Base-by-base conservation (phyloP, 257 asterid species). In the Nicotiana attenuata region DNA sequence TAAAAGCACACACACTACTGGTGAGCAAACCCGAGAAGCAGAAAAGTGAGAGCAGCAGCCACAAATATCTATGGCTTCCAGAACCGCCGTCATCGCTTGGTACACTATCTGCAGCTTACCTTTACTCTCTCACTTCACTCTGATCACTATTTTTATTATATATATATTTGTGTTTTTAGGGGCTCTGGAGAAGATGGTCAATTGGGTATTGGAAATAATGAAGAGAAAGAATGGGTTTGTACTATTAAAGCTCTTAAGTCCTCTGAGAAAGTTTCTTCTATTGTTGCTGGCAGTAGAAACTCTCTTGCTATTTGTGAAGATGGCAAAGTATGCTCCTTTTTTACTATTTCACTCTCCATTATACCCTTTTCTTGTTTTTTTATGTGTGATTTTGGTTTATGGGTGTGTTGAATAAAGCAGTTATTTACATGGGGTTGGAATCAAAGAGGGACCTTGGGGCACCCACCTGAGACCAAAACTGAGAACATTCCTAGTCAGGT, bases 141-240 rank as follows among this genome's bases (percentile, higher is more conserved):
- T 29, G 61, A 26, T 77, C 75, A 60, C 7, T 56, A 59, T 64
- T 67, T 79, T 38, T 64, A 77, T 41, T 41, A n/a, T 69, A 33
- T 59, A 59, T 10, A 89, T 63, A 15, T 14, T 4, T 52, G 5
- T 52, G 61, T 50, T 4, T 75, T 14, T 20, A 96, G 99, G 99
- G 99, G 98, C 82, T 92, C 99, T 17, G 98, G 99, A 80, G 99
- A 96, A 89, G 99, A 96, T 85, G 99, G 99, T 10, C 99, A 96
- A 87, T 81, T 96, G 35, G 99, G 99, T 73, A 91, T 90, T 16
- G 99, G 99, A 31, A 89, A 82, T 81, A 86, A 87, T 61, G 99
- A 94, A 65, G 99, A 96, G 92, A 90, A 82, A 84, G 99, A 94
- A 80, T 90, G 93, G 95, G 96, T 87, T 76, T 94, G 97, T 90